Base-by-base conservation (phyloP, 2,329 filamentous ascomycete species). In the Claviceps humidiphila region DNA sequence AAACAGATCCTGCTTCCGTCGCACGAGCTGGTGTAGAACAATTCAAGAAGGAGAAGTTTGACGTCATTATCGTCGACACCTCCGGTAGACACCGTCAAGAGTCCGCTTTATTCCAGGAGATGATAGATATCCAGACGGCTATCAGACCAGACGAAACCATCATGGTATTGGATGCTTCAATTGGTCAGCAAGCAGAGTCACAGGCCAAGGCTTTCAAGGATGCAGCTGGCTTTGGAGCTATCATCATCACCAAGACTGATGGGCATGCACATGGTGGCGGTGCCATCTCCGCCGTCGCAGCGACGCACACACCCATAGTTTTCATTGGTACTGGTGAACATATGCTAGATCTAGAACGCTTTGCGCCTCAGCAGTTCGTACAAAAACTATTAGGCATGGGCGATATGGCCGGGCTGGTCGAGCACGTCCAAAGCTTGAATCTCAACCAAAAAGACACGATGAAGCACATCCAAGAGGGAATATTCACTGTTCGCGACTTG, bases 161-260 rank as follows among this genome's bases (percentile, higher is more conserved):
- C 70, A 94, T 98, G 85, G 93, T 98, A 13, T 78, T 98, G 30
- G 93, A 98, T 67, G 87, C 91, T 26, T 95, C 88, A 38, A 98
- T 98, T 59, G 93, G 93, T 65, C 93, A 98, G 66, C 87, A 93
- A 59, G 93, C 93, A 6, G 93, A 98, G 69, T 82, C 87, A 2
- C 93, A 98, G 66, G 89, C 89, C 50, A 85, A 94, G 62, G 93
- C 93, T 0, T 98, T 98, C 80, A 98, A 98, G 68, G 89, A 95
- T 58, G 88, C 90, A 0, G 90, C 93, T 38, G 89, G 96, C 67
- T 98, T 97, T 61, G 93, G 93, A 64, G 89, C 93, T 58, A 98
- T 98, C 62, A 95, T 98, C 64, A 96, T 98, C 64, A 98, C 93
- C 50, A 98, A 98, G 74, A 97, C 91, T 0, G 93, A 98, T 65